These are phyloP conservation scores for Wallemia hederae DNA, from an alignment of 1,284 basidiomycete species.

Conservation along the genomic window DNA sequence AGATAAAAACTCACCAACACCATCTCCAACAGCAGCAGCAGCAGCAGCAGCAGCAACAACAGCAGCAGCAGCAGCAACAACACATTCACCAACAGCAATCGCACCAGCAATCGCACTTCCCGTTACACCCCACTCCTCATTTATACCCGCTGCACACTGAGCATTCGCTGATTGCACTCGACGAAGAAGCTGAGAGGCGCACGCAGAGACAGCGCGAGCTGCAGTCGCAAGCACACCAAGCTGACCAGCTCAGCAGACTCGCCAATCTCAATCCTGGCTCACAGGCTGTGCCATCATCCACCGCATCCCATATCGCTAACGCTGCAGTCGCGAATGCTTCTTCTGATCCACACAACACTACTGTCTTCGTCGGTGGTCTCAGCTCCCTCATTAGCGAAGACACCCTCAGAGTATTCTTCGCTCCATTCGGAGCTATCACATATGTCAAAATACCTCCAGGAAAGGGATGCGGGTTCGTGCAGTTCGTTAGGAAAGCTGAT, in stretches of 20 bases:
- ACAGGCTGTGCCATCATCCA: neutral
- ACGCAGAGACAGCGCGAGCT: neutral
- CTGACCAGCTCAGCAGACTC: neutral
- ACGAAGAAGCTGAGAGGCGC: neutral
- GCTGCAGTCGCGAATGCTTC: constrained; percentile 20
- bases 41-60: constrained; percentile 3
- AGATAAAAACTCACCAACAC: neutral
- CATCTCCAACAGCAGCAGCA: constrained; percentile 3
- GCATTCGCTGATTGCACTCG: neutral
- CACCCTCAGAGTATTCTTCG: constrained; percentile 57
- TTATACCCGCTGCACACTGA: constrained; percentile 2
- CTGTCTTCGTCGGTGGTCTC: constrained; percentile 66
- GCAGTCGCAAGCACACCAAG: neutral
- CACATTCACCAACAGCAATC: constrained; percentile 3
- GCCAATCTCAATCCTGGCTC: neutral
- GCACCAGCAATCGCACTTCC: neutral
- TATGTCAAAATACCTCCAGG: constrained; percentile 87
- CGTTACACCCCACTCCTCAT: constrained; percentile 1
- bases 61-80: constrained; percentile 2
- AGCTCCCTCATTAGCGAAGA: constrained; percentile 63
- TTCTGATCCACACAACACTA: constrained; percentile 68
- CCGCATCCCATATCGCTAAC: constrained; percentile 1
- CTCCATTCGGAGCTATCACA: constrained; percentile 67
- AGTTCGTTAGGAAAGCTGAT: constrained; percentile 68
- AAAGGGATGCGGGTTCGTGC: constrained; percentile 85